Percentiles rank a stretch among this genome's conserved stretches.
These are phyloP conservation scores for Corrigiola litoralis DNA, from an alignment of 179 eudicot species.

Conservation along the genomic window DNA sequence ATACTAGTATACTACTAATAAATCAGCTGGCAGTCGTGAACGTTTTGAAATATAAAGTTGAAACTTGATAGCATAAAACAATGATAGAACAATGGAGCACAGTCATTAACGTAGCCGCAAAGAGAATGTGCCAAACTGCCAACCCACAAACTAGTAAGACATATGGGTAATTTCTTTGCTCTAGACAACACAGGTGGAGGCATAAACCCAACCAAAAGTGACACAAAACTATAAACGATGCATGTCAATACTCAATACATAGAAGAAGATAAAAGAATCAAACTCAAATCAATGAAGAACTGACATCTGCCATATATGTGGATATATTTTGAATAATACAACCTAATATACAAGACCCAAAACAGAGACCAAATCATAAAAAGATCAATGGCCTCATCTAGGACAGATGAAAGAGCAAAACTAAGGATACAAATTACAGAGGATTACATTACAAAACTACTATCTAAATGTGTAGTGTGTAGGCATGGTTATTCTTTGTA, in stretches of 20 bases:
- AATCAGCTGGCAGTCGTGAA: no score
- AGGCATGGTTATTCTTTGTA: constrained; percentile 24
- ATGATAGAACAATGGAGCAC: no score
- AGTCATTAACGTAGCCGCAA: no score
- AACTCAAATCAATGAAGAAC: background rate
- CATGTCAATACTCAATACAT: background rate
- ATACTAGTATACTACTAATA: no score
- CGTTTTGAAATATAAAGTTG: no score
- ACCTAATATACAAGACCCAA: constrained; percentile 18
- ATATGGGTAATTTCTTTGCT: no score
- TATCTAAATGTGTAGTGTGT: constrained; percentile 13
- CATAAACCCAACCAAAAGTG: no score
- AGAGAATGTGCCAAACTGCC: no score
- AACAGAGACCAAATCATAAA: constrained; percentile 18
- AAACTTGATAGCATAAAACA: no score
- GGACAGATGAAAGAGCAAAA: constrained; percentile 9
- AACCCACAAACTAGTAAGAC: no score
- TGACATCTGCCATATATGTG: background rate
- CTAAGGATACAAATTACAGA: constrained; percentile 3
- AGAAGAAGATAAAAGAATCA: background rate
- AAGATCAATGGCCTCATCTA: constrained; percentile 24
- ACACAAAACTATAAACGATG: background rate
- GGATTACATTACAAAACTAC: constrained; percentile 4
- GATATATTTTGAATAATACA: background rate
- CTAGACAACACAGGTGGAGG: no score